A percentile compares a stretch with the other conserved stretches of the same genome.
Evolutionary conservation across 164 flowering plant species (phyloP).

Genomic region (Kalanchoe fedtschenkoi): DNA sequence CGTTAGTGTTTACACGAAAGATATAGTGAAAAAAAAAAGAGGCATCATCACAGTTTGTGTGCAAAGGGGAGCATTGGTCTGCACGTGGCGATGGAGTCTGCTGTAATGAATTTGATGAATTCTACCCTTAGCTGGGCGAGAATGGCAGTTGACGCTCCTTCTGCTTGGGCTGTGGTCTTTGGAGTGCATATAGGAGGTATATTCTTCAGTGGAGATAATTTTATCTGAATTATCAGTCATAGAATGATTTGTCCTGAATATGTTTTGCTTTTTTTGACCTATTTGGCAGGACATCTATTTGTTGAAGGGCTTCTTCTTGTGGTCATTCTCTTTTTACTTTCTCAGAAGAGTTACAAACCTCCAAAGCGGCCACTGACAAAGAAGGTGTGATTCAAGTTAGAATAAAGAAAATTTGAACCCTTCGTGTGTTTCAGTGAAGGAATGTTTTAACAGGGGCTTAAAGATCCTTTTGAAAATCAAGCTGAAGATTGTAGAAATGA

Average conservation of each 20-base stretch:
- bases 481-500: background rate
- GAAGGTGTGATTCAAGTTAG: slow-evolving; percentile 28
- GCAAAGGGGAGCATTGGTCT: background rate
- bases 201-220: background rate
- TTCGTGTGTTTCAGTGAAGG: background rate
- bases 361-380: slow-evolving; percentile 79
- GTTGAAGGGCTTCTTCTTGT: slow-evolving; percentile 73
- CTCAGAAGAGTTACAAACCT: slow-evolving; percentile 92
- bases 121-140: slow-evolving; percentile 37
- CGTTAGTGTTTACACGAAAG: background rate
- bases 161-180: slow-evolving; percentile 74
- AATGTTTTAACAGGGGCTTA: background rate
- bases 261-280: slow-evolving; percentile 5
- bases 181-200: slow-evolving; percentile 83
- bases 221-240: background rate
- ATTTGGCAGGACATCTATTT: slow-evolving; percentile 69
- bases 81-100: slow-evolving; percentile 12
- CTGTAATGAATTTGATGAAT: slow-evolving; percentile 22
- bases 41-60: background rate
- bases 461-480: background rate
- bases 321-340: slow-evolving; percentile 60
- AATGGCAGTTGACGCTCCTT: slow-evolving; percentile 47
- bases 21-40: background rate
- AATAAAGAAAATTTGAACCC: background rate
- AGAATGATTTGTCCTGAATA: background rate